Percentiles rank a stretch among this genome's conserved stretches.
Conservation (phyloP, 108 stramenopile species). For the Parmales sp. region DNA sequence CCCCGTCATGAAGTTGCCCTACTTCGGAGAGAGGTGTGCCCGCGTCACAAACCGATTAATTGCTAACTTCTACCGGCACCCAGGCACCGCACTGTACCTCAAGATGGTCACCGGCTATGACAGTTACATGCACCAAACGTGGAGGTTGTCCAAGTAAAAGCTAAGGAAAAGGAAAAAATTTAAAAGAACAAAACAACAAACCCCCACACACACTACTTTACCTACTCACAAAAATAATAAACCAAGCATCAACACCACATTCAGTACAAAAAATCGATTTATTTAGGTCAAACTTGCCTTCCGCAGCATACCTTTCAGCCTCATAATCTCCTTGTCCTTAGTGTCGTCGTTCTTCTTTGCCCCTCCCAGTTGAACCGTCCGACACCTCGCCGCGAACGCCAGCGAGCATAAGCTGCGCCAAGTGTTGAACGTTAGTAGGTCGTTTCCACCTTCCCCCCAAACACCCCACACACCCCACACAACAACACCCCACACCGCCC, state of each 20-base stretch:
- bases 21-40: constrained; percentile 1
- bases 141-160: not conserved
- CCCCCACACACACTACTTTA: too few relatives aligned
- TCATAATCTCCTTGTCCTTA: not conserved
- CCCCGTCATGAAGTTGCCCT: not conserved
- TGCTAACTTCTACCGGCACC: constrained; percentile 13
- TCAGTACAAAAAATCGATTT: too few relatives aligned
- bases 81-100: constrained; percentile 3
- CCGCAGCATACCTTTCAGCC: not conserved
- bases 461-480: too few relatives aligned
- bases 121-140: constrained; percentile 10
- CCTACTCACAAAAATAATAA: too few relatives aligned
- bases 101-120: constrained; percentile 10
- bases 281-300: not conserved
- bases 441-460: too few relatives aligned
- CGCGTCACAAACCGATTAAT: not conserved
- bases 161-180: too few relatives aligned
- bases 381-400: not conserved
- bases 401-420: constrained; percentile 6
- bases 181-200: too few relatives aligned
- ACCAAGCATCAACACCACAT: too few relatives aligned
- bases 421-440: too few relatives aligned
- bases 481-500: too few relatives aligned
- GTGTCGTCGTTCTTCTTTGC: constrained; percentile 10
- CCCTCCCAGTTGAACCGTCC: not conserved